Conservation (phyloP, 2,329 filamentous ascomycete genomes). For the Sporothrix pseudoabietina region DNA sequence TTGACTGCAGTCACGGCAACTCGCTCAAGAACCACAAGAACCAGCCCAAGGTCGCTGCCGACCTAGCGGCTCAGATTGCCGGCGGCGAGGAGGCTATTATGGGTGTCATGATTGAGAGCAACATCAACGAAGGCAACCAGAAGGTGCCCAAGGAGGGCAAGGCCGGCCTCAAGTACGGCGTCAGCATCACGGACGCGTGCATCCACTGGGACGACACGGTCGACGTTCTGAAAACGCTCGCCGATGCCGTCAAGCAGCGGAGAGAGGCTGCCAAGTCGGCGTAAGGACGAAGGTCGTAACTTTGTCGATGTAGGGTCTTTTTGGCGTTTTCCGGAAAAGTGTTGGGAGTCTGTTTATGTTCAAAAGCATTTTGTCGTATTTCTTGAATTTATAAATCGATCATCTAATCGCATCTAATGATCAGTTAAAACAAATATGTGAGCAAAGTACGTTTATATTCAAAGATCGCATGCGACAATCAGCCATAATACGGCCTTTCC, state of each 20-base stretch:
- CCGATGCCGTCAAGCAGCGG: constrained; percentile 75
- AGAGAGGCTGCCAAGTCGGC: constrained; percentile 49
- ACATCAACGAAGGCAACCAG: constrained; percentile 92
- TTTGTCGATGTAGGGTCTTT: neutral
- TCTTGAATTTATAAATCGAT: neutral
- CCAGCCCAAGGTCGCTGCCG: constrained; percentile 87
- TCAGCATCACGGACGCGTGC: constrained; percentile 97
- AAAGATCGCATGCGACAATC: neutral
- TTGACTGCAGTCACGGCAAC: constrained; percentile 98
- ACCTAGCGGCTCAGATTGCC: constrained; percentile 79
- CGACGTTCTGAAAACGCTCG: constrained; percentile 72
- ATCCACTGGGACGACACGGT: constrained; percentile 93
- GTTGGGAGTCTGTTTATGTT: neutral
- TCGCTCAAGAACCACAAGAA: constrained; percentile 96
- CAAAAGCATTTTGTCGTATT: constrained; percentile 7
- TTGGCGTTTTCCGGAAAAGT: constrained; percentile 24
- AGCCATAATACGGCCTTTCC: neutral
- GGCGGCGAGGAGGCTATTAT: constrained; percentile 84
- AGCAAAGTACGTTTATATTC: too few species aligned
- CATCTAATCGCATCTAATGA: too few species aligned
- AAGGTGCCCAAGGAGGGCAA: constrained; percentile 89
- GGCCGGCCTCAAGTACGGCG: constrained; percentile 82
- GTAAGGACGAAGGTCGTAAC: neutral
- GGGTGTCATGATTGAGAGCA: constrained; percentile 98
- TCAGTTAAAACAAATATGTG: neutral